Evolutionary conservation across 371 early-diverging fungal genomes (phyloP).

Genomic region (Chytridium lagenaria): DNA sequence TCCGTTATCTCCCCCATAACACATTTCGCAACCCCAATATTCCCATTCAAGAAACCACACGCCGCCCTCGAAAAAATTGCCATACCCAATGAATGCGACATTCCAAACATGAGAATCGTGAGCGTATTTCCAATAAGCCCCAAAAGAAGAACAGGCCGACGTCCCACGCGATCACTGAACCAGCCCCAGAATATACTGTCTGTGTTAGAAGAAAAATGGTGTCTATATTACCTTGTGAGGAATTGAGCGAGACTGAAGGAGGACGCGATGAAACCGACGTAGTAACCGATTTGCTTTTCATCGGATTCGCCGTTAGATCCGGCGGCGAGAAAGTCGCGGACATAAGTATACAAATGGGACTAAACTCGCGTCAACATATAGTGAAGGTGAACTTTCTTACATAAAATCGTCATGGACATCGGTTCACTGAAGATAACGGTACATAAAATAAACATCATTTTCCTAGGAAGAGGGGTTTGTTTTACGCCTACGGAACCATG

Average conservation of each 20-base stretch:
- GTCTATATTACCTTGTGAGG: slow-evolving; percentile 31
- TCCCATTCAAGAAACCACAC: slow-evolving; percentile 75
- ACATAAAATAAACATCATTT: slow-evolving; percentile 64
- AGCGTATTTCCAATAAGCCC: slow-evolving; percentile 79
- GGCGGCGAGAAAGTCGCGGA: slow-evolving; percentile 37
- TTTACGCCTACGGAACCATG: too few relatives aligned
- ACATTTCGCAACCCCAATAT: slow-evolving; percentile 85
- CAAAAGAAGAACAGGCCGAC: slow-evolving; percentile 78
- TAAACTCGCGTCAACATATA: slow-evolving; percentile 40
- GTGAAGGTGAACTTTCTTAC: slow-evolving; percentile 21
- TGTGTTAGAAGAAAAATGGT: not conserved
- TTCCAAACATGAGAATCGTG: slow-evolving; percentile 74
- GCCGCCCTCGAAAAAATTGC: slow-evolving; percentile 57
- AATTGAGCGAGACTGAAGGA: slow-evolving; percentile 52
- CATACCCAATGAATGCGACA: slow-evolving; percentile 38
- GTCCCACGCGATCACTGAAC: slow-evolving; percentile 70
- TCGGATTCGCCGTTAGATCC: slow-evolving; percentile 10
- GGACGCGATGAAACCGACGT: slow-evolving; percentile 55
- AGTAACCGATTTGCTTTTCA: slow-evolving; percentile 48
- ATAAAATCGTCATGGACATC: slow-evolving; percentile 30
- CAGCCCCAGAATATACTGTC: slow-evolving; percentile 46
- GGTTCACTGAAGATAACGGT: slow-evolving; percentile 37
- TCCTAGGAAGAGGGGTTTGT: slow-evolving; percentile 22
- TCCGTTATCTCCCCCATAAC: slow-evolving; percentile 88
- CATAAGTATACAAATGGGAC: slow-evolving; percentile 55